phyloP scores from a whole-genome alignment of 2,329 filamentous ascomycete species.

The Phialophora chinensis region DNA sequence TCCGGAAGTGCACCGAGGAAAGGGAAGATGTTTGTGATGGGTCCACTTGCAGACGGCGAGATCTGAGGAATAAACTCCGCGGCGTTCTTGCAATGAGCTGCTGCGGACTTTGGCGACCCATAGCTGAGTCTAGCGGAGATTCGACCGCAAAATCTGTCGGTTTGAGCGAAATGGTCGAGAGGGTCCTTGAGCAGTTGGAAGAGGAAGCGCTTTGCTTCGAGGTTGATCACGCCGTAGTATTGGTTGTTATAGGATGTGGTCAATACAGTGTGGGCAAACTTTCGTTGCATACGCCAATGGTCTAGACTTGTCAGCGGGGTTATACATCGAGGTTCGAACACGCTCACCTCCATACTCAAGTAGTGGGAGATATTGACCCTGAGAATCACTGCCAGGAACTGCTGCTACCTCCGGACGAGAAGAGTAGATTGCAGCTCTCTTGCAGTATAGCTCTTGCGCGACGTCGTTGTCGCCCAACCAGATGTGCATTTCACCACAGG shows the following conservation, averaged over 20 bases:
- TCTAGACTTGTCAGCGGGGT: constrained; percentile 25
- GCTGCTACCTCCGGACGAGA: constrained; percentile 39
- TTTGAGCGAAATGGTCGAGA: constrained; percentile 39
- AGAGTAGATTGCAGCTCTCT: constrained; percentile 40
- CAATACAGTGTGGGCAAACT: constrained; percentile 40
- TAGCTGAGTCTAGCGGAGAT: constrained; percentile 37
- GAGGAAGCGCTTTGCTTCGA: constrained; percentile 39
- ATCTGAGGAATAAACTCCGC: constrained; percentile 41
- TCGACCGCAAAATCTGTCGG: constrained; percentile 39
- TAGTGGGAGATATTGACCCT: constrained; percentile 40
- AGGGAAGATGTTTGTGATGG: constrained; percentile 39
- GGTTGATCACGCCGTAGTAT: constrained; percentile 39
- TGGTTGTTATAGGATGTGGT: constrained; percentile 39
- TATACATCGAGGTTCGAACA: not conserved
- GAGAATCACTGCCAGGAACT: constrained; percentile 39
- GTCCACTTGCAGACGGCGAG: constrained; percentile 37
- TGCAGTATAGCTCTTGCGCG: constrained; percentile 39
- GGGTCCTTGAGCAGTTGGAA: constrained; percentile 39
- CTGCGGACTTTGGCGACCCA: constrained; percentile 36
- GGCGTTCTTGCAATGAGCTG: constrained; percentile 40
- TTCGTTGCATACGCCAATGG: constrained; percentile 40
- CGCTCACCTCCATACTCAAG: constrained; percentile 38
- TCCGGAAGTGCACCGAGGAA: constrained; percentile 39
- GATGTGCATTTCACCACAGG: constrained; percentile 41
- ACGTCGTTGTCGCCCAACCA: constrained; percentile 38